Conservation (phyloP, 1,284 basidiomycete genomes). For the Inonotus obliquus region DNA sequence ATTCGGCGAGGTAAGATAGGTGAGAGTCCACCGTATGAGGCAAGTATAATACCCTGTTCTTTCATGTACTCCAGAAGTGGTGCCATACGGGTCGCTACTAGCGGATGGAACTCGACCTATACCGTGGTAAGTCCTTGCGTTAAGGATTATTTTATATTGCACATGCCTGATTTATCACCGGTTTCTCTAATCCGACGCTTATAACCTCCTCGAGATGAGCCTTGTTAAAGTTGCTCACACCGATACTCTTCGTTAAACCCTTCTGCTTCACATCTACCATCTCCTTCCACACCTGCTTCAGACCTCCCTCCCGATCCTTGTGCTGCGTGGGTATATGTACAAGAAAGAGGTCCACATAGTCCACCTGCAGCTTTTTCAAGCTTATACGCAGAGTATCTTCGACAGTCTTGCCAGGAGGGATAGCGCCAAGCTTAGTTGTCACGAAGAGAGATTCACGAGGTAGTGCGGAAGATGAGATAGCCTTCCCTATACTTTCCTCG, state of each 20-base stretch:
- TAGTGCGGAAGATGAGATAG: conserved; percentile 43
- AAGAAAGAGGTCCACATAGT: conserved; percentile 70
- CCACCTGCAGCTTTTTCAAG: conserved; percentile 53
- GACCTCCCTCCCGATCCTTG: conserved; percentile 30
- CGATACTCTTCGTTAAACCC: conserved; percentile 73
- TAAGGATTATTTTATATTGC: not conserved
- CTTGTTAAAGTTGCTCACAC: conserved; percentile 79
- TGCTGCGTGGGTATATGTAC: conserved; percentile 57
- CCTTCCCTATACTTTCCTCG: conserved; percentile 46
- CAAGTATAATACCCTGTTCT: conserved; percentile 54
- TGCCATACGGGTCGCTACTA: conserved; percentile 56
- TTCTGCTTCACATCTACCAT: too few relatives aligned
- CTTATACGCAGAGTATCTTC: conserved; percentile 49
- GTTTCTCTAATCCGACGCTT: conserved; percentile 45
- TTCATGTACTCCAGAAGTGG: conserved; percentile 36
- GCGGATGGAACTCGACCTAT: conserved; percentile 84
- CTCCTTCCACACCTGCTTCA: too few relatives aligned
- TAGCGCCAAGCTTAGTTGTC: conserved; percentile 54
- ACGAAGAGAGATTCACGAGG: conserved; percentile 56
- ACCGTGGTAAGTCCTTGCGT: not conserved
- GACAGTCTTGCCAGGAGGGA: conserved; percentile 40
- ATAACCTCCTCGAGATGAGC: conserved; percentile 62
- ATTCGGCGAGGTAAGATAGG: conserved; percentile 50
- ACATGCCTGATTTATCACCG: conserved; percentile 75
- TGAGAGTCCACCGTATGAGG: conserved; percentile 63